A percentile compares a stretch with the other conserved stretches of the same genome.
Evolutionary conservation across 306 rosid species (phyloP).

Genomic region (Cucurbita moschata): DNA sequence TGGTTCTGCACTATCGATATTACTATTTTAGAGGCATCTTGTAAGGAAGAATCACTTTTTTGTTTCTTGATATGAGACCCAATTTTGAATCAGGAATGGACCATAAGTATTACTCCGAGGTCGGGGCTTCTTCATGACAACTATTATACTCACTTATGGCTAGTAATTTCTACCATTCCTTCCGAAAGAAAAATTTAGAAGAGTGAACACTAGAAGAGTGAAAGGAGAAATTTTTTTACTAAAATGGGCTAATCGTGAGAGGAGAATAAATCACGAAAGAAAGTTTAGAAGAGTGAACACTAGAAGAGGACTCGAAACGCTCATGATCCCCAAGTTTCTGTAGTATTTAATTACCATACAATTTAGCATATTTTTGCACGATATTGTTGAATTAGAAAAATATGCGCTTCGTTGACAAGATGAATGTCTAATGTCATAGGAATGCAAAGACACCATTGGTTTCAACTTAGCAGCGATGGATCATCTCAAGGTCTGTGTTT

Average conservation of each 20-base stretch:
- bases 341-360: not conserved
- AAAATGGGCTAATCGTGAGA: not conserved
- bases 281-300: not conserved
- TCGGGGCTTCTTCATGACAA: not conserved
- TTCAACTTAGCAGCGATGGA: conserved; percentile 96
- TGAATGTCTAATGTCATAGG: conserved; percentile 35
- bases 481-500: conserved; percentile 59
- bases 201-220: too few species aligned
- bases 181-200: not conserved
- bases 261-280: not conserved
- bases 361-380: not conserved
- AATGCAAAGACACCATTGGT: conserved; percentile 70
- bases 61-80: not conserved
- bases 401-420: not conserved
- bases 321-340: not conserved
- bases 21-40: not conserved
- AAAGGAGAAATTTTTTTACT: not conserved
- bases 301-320: not conserved
- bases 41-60: not conserved
- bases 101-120: too few species aligned
- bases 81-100: too few species aligned
- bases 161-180: not conserved
- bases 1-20: not conserved
- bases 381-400: not conserved
- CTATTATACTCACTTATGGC: not conserved